Evolutionary conservation across 345 rosid species (phyloP), one percentile per base, ranked within the genome.

Genomic region (Linum trigynum): DNA sequence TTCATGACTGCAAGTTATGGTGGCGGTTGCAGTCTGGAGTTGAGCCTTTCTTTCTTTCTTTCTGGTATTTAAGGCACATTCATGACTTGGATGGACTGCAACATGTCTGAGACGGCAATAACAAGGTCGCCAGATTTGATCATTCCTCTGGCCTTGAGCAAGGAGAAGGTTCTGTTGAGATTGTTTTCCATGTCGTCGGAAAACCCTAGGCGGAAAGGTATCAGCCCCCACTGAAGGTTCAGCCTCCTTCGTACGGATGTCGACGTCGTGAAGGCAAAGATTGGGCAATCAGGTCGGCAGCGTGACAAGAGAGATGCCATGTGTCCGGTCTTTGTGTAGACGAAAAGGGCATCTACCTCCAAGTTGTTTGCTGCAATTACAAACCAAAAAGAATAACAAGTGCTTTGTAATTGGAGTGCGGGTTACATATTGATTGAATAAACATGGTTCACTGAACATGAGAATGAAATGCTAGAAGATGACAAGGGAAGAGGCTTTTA

Each of bases 21-120:
- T 38, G 48, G 66, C 42, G 39, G 9, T 43, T 17, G 39, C 56
- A 23, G 41, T 35, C 57, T 55, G 48, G 15, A 58, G 40, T 2
- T 40, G 37, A 66, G 32, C 32, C 32, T 23, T 23, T 23, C 32
- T 23, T 0, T 23, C 32, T 23, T 0, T 12, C 1, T 12, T 48
- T 3, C 53, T 4, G 6, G 6, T 11, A 48, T 59, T 37, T 42
- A 63, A 1, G 97, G 99, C 45, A 94, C 95, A 61, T 84, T 88
- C 91, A 90, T 88, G 7, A 90, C 99, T 76, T 94, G 96, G 74
- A 90, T 94, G 5, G 97, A 94, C 66, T 90, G 99, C 76, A 90
- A 75, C 90, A 90, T 81, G 84, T 85, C 94, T 4, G 85, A 87
- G 62, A 87, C 84, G 60, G 85, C 78, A 79, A 87, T 48, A 5